phyloP scores from a whole-genome alignment of 1,139 yeast genomes.

The Suhomyces bolitotheri region DNA sequence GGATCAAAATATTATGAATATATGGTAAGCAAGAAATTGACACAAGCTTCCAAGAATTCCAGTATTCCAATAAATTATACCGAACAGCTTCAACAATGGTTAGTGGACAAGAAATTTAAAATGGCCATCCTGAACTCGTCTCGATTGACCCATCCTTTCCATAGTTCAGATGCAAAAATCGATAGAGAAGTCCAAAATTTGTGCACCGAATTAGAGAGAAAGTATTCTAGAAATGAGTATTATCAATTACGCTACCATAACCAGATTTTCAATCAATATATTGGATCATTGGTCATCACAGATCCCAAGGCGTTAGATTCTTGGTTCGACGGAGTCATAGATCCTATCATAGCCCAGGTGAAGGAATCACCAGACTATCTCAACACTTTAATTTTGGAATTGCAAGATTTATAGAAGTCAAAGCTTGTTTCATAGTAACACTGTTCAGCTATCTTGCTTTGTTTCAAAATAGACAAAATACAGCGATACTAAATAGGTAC shows the following conservation, averaged over 20 bases:
- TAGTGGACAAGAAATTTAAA: conserved; percentile 23
- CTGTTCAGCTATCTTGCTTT: too few species aligned
- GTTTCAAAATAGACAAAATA: too few species aligned
- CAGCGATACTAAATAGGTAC: too few species aligned
- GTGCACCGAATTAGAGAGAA: conserved; percentile 7
- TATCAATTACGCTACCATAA: conserved; percentile 17
- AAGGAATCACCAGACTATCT: background rate
- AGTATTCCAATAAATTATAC: background rate
- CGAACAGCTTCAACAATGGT: conserved; percentile 8
- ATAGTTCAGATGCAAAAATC: background rate
- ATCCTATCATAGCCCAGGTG: conserved; percentile 6
- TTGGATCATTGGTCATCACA: conserved; percentile 20
- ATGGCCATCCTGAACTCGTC: conserved; percentile 15
- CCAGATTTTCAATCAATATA: conserved; percentile 25
- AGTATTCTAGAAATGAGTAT: conserved; percentile 17
- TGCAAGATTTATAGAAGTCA: too few species aligned
- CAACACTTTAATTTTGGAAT: background rate
- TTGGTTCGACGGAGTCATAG: conserved; percentile 21
- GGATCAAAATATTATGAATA: conserved; percentile 21
- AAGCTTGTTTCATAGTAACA: too few species aligned
- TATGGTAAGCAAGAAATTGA: conserved; percentile 13
- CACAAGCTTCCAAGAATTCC: background rate
- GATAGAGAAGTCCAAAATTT: conserved; percentile 10
- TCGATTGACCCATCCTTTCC: conserved; percentile 4
- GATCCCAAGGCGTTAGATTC: conserved; percentile 14